Evolutionary conservation across 1,284 basidiomycete genomes (phyloP), one percentile per base, ranked within the genome.

Genomic region (Cryptococcus wingfieldii): DNA sequence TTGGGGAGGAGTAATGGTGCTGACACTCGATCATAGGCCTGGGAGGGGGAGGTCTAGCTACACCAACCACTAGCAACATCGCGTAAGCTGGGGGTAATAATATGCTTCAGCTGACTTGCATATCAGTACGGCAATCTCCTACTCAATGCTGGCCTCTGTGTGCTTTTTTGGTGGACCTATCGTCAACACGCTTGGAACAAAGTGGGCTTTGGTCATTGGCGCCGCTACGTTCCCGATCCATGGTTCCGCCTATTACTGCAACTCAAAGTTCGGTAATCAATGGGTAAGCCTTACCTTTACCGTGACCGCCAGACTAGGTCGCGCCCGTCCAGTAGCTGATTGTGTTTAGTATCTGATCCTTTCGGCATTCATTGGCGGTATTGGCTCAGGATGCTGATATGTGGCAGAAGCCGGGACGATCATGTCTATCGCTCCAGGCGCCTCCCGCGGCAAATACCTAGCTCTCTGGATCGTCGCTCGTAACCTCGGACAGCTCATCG

Each of bases 331-430:
- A 34, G 19, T 19, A 19, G 19, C 54, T 25, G 19, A 25, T 51
- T 37, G 44, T 10, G 19, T 25, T 38, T 34, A 58, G 54, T 61
- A 51, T 31, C 51, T 66, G 19, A 63, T 64, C 18, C 13, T 66
- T 9, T 51, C 54, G 13, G 53, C 48, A 4, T 47, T 51, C 27
- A 37, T 68, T 42, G 55, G 59, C n/a, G 53, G 61, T 13, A 51
- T 63, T 47, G 53, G 52, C 23, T 53, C 48, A 13, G 61, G 58
- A 10, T 50, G 38, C 19, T 60, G 58, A 54, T 64, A 68, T 45
- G 61, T 68, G n/a, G 60, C 66, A 6, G 67, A 69, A 50, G 55
- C 64, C 10, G 58, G 60, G 10, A 56, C 61, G 23, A 63, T 69
- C 52, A 58, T 69, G 51, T 62, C 61, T 2, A 59, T 64, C 25